Evolutionary conservation across 495 filamentous ascomycete species (phyloP).

Genomic region (Xylaria longipes): DNA sequence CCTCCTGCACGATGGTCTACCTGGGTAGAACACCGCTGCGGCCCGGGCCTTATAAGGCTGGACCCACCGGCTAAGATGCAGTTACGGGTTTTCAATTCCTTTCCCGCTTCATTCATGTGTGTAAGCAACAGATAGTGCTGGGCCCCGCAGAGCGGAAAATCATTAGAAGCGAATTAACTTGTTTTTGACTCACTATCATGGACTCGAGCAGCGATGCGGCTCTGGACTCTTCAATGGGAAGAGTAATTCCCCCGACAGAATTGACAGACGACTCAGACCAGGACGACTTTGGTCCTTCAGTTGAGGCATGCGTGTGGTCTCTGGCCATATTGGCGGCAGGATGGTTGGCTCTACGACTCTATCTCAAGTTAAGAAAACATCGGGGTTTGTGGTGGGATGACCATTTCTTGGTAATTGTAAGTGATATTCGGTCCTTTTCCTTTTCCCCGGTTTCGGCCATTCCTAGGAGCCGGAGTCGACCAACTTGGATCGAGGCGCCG

Average conservation of each 20-base stretch:
- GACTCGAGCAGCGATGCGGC: background rate
- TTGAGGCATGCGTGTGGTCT: constrained; percentile 16
- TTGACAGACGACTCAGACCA: background rate
- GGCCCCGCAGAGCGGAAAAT: background rate
- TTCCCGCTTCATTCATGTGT: background rate
- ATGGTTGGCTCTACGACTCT: constrained; percentile 38
- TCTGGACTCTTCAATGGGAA: background rate
- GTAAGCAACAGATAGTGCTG: background rate
- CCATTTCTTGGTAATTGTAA: constrained; percentile 17
- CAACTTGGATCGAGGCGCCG: background rate
- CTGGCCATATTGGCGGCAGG: constrained; percentile 9
- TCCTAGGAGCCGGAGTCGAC: background rate
- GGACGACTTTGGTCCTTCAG: constrained; percentile 6
- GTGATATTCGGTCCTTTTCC: background rate
- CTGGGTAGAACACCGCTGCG: background rate
- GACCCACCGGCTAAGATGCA: background rate
- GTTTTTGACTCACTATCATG: background rate
- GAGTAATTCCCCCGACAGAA: constrained; percentile 6
- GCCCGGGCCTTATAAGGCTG: constrained; percentile 19
- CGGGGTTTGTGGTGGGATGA: constrained; percentile 44
- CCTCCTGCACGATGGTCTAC: background rate
- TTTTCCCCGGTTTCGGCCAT: background rate
- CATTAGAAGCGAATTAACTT: background rate
- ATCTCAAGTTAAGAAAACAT: constrained; percentile 38
- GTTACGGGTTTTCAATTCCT: background rate